Base-by-base conservation (phyloP, 805 yeast genomes). In the Candida maris region DNA sequence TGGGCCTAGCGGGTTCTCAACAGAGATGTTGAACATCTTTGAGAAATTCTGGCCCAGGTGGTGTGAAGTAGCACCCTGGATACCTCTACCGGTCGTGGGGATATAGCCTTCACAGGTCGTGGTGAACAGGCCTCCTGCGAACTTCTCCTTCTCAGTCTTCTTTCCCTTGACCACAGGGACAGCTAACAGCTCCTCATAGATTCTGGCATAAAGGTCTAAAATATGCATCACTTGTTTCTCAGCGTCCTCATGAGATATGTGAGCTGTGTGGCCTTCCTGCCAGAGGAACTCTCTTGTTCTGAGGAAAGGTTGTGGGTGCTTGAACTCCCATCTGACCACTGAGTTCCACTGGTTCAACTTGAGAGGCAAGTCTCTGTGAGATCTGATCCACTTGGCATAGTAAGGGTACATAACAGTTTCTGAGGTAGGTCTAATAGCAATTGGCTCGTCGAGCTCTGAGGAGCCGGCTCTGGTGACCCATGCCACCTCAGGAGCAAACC, bases 231-330 rank as follows among this genome's bases (percentile, higher is more conserved):
- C 97, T 70, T 93, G 97, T 41, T 70, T 70, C 42, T 75, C 73
- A 21, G 98, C 96, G 43, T 77, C 93, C 44, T 79, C 85, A 47
- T 70, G 65, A 38, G 94, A 84, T 58, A 94, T 75, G 64, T 86
- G 96, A 37, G 96, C 98, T 34, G 98, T 93, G 71, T 93, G 99
- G 54, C 99, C 99, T 71, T 93, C 99, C 71, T 93, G 99, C 99
- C 99, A 93, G 65, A 93, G 73, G 70, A 93, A 93, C 69, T 93
- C 99, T 71, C 99, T 84, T 10, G 98, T 94, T 77, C 99, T 85
- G 61, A 93, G 70, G 67, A 93, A 93, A 34, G 99, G 99, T 70
- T 93, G 99, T 40, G 99, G 99, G 66, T 93, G 97, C 73, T 93
- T 93, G 71, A 93, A 93, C 70, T 93, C 99, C 99, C 98, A 93